Evolutionary conservation across 495 filamentous ascomycete genomes (phyloP), one percentile per base, ranked within the genome.

Genomic region (Pseudoneurospora amorphoporcata): DNA sequence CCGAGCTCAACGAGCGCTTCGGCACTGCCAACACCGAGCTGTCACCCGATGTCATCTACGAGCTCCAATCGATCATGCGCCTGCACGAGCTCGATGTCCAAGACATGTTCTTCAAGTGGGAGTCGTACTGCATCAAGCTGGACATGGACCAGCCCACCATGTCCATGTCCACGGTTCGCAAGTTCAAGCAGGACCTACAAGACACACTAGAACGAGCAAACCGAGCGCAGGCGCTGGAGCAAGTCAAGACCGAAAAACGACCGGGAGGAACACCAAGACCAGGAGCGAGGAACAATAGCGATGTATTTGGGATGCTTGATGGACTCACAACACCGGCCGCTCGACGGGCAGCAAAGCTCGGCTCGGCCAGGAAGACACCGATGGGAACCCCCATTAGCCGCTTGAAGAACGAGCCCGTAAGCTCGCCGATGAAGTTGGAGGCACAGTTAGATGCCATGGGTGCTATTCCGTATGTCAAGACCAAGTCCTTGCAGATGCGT

Each of bases 91-190:
- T 97, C 71, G 84, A 87, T 39, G 84, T 88, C 37, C 88, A 97
- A 78, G 95, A 99, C 76, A 85, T 98, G 19, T 97, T 91, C 79
- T 98, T 90, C 88, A 97, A 98, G 87, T 99, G 95, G 95, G 95
- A 99, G 77, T 93, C 93, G 0, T 98, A 97, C 84, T 91, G 90
- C 78, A 91, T 99, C 75, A 97, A 94, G 83, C 95, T 98, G 92
- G 86, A 85, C 23, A 76, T 85, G 43, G 92, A 94, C 29, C 90
- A 93, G 73, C 89, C 88, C 53, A 92, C 87, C 69, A 78, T 94
- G 71, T 87, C 89, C 73, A 79, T 94, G 37, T 86, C 90, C 19
- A 92, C 87, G 1, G 86, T 92, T 47, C 84, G 89, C 70, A 86
- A 87, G 53, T 92, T 99, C 74, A 97, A 96, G 80, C 90, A 93